A percentile compares a stretch with the other conserved stretches of the same genome.
These are phyloP conservation scores for Ustilago lituana DNA, from an alignment of 1,284 basidiomycete genomes.

Conservation along the genomic window DNA sequence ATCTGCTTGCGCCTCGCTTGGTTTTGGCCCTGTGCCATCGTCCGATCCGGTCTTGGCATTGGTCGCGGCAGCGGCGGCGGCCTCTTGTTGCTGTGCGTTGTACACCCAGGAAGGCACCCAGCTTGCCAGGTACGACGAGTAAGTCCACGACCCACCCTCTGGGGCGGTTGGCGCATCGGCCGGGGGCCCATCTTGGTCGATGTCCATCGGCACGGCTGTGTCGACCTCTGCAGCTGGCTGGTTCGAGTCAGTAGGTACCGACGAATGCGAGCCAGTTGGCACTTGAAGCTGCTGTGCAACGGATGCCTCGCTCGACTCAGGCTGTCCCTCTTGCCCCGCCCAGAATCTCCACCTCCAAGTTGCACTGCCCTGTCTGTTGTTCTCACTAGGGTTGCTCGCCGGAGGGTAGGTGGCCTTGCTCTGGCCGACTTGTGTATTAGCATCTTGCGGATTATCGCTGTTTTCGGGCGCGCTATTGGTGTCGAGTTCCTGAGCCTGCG, in stretches of 20 bases:
- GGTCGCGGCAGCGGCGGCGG: neutral
- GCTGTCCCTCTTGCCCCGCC: constrained; percentile 20
- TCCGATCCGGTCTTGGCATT: neutral
- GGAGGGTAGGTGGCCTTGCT: constrained; percentile 8
- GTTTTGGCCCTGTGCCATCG: neutral
- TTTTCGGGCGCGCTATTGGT: neutral
- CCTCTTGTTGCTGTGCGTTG: constrained; percentile 35
- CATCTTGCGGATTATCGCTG: neutral
- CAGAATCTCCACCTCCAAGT: constrained; percentile 43
- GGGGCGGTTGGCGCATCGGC: constrained; percentile 1
- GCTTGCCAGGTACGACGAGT: constrained; percentile 51
- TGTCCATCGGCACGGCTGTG: constrained; percentile 40
- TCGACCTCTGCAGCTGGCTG: neutral
- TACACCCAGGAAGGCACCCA: constrained; percentile 53
- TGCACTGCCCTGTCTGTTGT: constrained; percentile 13
- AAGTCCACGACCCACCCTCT: constrained; percentile 39
- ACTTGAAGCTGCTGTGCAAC: constrained; percentile 21
- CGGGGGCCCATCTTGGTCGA: constrained; percentile 7
- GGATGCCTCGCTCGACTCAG: constrained; percentile 3
- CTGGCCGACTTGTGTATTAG: neutral
- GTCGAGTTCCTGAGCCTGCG: neutral
- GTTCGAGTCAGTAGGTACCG: neutral
- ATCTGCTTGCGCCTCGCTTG: neutral
- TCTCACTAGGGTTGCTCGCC: neutral
- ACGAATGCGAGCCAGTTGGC: neutral